Conservation (phyloP, 352 stramenopile genomes). For the Phytophthora tentaculata region DNA sequence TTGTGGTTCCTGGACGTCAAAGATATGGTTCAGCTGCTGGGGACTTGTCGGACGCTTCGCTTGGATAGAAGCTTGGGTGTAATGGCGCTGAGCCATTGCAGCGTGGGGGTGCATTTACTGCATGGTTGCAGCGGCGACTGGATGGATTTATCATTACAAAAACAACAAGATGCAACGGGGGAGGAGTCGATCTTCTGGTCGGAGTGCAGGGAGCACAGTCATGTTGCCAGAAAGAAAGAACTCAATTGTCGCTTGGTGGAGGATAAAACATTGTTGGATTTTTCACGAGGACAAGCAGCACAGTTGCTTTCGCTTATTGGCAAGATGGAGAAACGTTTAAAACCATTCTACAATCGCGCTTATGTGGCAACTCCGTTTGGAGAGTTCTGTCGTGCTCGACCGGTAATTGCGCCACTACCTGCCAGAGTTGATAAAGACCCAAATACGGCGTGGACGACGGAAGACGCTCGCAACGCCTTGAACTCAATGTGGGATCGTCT, state of each 20-base stretch:
- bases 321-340: conserved; percentile 27
- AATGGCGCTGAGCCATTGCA: conserved; percentile 37
- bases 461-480: conserved; percentile 29
- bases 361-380: conserved; percentile 40
- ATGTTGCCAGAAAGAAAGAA: conserved; percentile 19
- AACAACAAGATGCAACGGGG: conserved; percentile 15
- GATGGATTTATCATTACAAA: conserved; percentile 37
- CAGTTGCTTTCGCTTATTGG: conserved; percentile 42
- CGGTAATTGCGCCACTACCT: conserved; percentile 34
- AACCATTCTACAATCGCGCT: conserved; percentile 36
- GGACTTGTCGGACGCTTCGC: conserved; percentile 38
- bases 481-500: conserved; percentile 38
- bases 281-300: conserved; percentile 29
- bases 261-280: conserved; percentile 24
- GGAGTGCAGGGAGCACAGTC: conserved; percentile 28
- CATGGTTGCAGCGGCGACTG: conserved; percentile 38
- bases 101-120: conserved; percentile 36
- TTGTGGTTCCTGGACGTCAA: conserved; percentile 37
- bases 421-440: conserved; percentile 9
- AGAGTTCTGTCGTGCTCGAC: conserved; percentile 38
- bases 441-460: conserved; percentile 30
- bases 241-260: conserved; percentile 38
- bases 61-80: conserved; percentile 27
- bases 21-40: conserved; percentile 37
- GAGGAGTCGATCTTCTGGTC: conserved; percentile 25